Evolutionary conservation across 202 grass and related monocot species (phyloP).

Genomic region (Eragrostis tef): DNA sequence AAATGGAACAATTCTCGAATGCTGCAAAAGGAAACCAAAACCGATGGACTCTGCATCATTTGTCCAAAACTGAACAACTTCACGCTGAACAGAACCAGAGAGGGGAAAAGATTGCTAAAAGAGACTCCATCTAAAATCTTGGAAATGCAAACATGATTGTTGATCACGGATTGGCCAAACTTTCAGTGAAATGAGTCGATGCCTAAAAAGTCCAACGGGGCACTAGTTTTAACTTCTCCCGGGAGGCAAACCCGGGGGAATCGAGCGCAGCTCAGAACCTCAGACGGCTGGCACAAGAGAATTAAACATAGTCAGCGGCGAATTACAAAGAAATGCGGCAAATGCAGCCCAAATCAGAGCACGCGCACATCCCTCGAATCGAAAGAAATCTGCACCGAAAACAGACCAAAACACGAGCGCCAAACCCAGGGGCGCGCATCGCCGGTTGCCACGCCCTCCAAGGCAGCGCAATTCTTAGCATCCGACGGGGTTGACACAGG

Average conservation of each 20-base stretch:
- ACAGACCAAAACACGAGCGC: slow-evolving; percentile 6
- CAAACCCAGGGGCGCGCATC: slow-evolving; percentile 1
- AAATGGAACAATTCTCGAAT: not conserved
- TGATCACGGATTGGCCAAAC: not conserved
- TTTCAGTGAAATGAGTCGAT: not conserved
- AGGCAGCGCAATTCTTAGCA: slow-evolving; percentile 1
- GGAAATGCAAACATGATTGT: not conserved
- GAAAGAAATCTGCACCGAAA: slow-evolving; percentile 7
- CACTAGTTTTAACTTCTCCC: not conserved
- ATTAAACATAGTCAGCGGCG: not conserved
- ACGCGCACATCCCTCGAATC: not conserved
- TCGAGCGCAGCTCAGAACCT: not conserved
- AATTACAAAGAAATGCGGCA: not conserved
- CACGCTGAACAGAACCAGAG: not conserved
- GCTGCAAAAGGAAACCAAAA: slow-evolving; percentile 10
- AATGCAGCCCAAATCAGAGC: slow-evolving; percentile 30
- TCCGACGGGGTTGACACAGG: not conserved
- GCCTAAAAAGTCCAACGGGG: not conserved
- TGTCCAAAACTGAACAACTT: not conserved
- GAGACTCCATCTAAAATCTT: not conserved
- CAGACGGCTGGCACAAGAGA: not conserved
- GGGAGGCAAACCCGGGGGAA: slow-evolving; percentile 1
- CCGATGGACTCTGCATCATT: not conserved
- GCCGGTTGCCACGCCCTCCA: slow-evolving; percentile 1
- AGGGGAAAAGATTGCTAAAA: not conserved